phyloP scores from a whole-genome alignment of 768 basidiomycete genomes.

The Suillus spraguei region DNA sequence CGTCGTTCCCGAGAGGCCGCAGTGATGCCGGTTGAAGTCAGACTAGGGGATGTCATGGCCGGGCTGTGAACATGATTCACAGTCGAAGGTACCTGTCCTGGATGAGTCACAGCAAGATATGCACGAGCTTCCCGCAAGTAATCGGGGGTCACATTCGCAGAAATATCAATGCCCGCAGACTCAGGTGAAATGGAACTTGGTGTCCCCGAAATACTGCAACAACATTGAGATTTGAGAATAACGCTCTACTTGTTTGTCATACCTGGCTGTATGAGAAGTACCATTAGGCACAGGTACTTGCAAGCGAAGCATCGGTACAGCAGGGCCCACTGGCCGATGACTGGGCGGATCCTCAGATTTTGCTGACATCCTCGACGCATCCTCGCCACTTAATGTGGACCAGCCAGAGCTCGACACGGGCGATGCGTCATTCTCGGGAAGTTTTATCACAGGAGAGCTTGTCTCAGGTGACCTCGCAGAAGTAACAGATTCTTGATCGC shows the following conservation, averaged over 20 bases:
- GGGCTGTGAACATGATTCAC: constrained; percentile 23
- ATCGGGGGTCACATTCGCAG: constrained; percentile 35
- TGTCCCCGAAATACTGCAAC: constrained; percentile 24
- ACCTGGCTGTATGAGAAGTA: constrained; percentile 7
- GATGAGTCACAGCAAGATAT: constrained; percentile 34
- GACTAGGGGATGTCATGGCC: constrained; percentile 27
- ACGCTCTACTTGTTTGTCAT: constrained; percentile 10
- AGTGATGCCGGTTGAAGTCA: constrained; percentile 35
- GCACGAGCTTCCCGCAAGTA: constrained; percentile 36
- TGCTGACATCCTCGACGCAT: constrained; percentile 20
- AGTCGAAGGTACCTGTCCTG: constrained; percentile 16
- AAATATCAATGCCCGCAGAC: constrained; percentile 33
- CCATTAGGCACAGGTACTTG: constrained; percentile 28
- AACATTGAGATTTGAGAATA: background rate
- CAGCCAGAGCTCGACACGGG: constrained; percentile 31
- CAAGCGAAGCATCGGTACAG: constrained; percentile 31
- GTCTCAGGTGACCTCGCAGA: constrained; percentile 31
- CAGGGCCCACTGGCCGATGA: constrained; percentile 14
- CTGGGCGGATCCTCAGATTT: constrained; percentile 13
- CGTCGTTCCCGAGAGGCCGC: constrained; percentile 29
- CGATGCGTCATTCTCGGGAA: constrained; percentile 26
- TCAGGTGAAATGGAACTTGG: constrained; percentile 37
- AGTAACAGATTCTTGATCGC: constrained; percentile 25
- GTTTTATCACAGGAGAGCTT: constrained; percentile 30
- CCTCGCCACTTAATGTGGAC: constrained; percentile 29